Conservation (phyloP, 78 protist genomes). For the Parvularia atlantis region DNA sequence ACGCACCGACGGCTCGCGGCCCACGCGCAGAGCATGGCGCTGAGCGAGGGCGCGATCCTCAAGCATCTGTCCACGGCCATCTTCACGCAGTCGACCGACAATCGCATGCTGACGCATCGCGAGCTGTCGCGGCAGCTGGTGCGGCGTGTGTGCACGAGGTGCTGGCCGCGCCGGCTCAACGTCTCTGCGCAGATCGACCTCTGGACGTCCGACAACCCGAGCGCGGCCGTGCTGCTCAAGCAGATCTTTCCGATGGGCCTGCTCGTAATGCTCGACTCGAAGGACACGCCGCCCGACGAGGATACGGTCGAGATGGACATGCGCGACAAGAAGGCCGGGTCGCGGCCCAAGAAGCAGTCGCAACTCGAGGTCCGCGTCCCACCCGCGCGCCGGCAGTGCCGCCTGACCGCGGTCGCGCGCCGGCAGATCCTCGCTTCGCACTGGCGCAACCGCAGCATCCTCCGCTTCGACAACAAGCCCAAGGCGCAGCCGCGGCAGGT, state of each 20-base stretch:
- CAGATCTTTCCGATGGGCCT: constrained; percentile 47
- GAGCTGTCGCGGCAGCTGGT: constrained; percentile 22
- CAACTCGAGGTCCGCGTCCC: background rate
- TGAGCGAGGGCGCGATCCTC: constrained; percentile 57
- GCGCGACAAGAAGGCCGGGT: background rate
- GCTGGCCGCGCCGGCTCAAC: no score
- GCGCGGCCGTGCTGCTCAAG: constrained; percentile 21
- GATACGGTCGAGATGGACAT: background rate
- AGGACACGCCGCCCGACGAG: constrained; percentile 40
- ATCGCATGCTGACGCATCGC: constrained; percentile 6
- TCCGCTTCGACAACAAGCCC: background rate
- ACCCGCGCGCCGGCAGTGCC: no score
- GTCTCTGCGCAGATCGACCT: no score
- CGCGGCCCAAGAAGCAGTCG: background rate
- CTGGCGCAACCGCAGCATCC: no score
- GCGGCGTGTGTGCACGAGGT: background rate
- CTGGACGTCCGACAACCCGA: constrained; percentile 48
- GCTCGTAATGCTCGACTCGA: constrained; percentile 27
- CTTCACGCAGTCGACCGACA: constrained; percentile 20
- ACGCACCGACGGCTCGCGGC: no score
- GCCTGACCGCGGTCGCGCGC: no score
- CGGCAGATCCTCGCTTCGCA: no score
- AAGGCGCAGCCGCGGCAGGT: background rate
- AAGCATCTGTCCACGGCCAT: constrained; percentile 41
- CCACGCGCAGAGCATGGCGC: no score